Conservation (phyloP, 2,329 filamentous ascomycete genomes). For the Chrysosporium queenslandicum region DNA sequence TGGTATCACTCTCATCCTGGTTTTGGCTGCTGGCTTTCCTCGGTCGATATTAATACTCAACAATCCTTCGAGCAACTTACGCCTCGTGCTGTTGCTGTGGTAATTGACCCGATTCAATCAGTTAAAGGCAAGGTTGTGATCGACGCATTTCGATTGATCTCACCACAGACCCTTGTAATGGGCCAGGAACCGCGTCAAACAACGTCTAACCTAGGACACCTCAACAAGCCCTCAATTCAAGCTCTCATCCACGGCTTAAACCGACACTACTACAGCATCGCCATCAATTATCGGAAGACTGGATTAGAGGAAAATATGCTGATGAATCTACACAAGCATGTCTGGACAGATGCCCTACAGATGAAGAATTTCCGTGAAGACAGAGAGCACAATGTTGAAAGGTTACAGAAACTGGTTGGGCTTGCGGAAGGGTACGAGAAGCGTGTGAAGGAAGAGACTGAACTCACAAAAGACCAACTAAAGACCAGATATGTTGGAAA, state of each 20-base stretch:
- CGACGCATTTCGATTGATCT: constrained; percentile 96
- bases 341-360: constrained; percentile 94
- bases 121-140: constrained; percentile 99
- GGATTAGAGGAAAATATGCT: constrained; percentile 98
- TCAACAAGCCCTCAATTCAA: constrained; percentile 99
- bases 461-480: constrained; percentile 90
- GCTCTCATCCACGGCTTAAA: constrained; percentile 96
- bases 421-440: constrained; percentile 96
- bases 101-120: constrained; percentile 96
- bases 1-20: constrained; percentile 99
- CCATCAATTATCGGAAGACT: constrained; percentile 95
- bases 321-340: constrained; percentile 99
- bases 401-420: constrained; percentile 74
- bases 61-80: constrained; percentile 99
- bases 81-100: constrained; percentile 89
- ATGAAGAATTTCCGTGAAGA: constrained; percentile 93
- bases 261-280: constrained; percentile 98
- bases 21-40: constrained; percentile 98
- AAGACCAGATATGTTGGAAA: constrained; percentile 99
- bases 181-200: constrained; percentile 96
- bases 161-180: constrained; percentile 94
- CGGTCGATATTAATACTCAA: constrained; percentile 98
- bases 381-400: constrained; percentile 74
- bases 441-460: constrained; percentile 96
- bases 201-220: constrained; percentile 91